Conservation (phyloP, 768 basidiomycete genomes). For the Neoboletus brunneissimus region DNA sequence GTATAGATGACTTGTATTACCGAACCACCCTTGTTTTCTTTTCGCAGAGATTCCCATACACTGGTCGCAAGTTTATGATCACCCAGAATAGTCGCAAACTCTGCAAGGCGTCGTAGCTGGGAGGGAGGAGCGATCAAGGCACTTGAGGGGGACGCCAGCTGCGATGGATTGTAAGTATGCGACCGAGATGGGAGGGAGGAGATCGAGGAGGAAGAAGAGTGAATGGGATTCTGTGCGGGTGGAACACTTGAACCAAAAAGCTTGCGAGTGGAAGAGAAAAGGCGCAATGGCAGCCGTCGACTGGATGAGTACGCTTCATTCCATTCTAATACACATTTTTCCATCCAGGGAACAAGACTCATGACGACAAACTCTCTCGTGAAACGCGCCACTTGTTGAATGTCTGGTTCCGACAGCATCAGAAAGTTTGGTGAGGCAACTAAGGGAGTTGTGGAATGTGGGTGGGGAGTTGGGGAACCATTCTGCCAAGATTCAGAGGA, state of each 20-base stretch:
- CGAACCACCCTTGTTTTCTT: conserved; percentile 85
- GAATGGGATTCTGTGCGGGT: conserved; percentile 42
- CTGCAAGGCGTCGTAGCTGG: conserved; percentile 85
- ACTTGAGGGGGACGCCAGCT: conserved; percentile 22
- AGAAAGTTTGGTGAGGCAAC: conserved; percentile 35
- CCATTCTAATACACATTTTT: conserved; percentile 90
- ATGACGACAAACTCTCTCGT: conserved; percentile 85
- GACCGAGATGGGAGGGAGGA: conserved; percentile 37
- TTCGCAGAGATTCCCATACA: conserved; percentile 85
- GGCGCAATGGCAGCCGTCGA: conserved; percentile 72
- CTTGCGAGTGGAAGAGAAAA: conserved; percentile 85
- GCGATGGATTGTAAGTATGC: conserved; percentile 37
- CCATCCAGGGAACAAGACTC: conserved; percentile 96
- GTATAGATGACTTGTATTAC: conserved; percentile 38
- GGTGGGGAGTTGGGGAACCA: conserved; percentile 5
- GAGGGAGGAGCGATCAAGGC: conserved; percentile 43
- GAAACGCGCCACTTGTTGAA: conserved; percentile 71
- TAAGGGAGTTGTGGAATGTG: background rate
- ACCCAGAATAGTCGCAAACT: conserved; percentile 90
- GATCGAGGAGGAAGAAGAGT: conserved; percentile 38
- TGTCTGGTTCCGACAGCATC: conserved; percentile 65
- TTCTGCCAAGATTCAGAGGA: conserved; percentile 24
- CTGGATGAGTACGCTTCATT: conserved; percentile 85
- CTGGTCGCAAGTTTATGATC: conserved; percentile 81
- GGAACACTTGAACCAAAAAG: conserved; percentile 68